Percentiles rank a stretch among this genome's conserved stretches.
phyloP scores from a whole-genome alignment of 106 monocot species.

The Apostasia ramifera region DNA sequence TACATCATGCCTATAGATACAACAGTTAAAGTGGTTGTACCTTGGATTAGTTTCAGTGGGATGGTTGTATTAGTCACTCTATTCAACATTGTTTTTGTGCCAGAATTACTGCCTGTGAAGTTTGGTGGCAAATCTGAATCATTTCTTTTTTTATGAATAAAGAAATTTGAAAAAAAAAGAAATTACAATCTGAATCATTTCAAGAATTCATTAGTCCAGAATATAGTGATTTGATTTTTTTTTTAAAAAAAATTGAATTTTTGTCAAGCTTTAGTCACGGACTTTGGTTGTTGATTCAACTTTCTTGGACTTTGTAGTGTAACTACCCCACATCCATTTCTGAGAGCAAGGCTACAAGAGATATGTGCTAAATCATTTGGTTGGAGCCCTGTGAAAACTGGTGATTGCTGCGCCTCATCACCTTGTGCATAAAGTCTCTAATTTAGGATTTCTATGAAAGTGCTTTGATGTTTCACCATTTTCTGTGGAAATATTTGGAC shows the following conservation, averaged over 20 bases:
- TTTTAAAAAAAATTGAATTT: neutral
- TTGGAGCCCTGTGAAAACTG: conserved; percentile 76
- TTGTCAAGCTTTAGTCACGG: neutral
- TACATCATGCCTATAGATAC: conserved; percentile 7
- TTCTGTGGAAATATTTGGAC: neutral
- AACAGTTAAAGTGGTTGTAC: too few relatives aligned
- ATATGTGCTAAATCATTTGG: conserved; percentile 59
- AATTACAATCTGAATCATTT: too few relatives aligned
- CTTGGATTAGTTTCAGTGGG: too few relatives aligned
- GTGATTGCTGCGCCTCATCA: conserved; percentile 8
- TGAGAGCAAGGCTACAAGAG: conserved; percentile 47
- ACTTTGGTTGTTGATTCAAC: conserved; percentile 1
- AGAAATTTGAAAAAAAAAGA: too few relatives aligned
- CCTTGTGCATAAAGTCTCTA: neutral
- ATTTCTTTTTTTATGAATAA: too few relatives aligned
- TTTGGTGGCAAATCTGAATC: too few relatives aligned
- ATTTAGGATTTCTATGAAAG: neutral
- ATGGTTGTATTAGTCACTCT: too few relatives aligned
- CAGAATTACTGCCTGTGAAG: too few relatives aligned
- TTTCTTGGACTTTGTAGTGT: conserved; percentile 29
- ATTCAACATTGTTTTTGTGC: too few relatives aligned
- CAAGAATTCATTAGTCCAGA: too few relatives aligned
- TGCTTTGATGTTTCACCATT: neutral
- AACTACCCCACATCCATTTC: conserved; percentile 40
- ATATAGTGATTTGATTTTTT: neutral